Conservation (phyloP, 2,329 filamentous ascomycete species). For the Huntiella abstrusa region DNA sequence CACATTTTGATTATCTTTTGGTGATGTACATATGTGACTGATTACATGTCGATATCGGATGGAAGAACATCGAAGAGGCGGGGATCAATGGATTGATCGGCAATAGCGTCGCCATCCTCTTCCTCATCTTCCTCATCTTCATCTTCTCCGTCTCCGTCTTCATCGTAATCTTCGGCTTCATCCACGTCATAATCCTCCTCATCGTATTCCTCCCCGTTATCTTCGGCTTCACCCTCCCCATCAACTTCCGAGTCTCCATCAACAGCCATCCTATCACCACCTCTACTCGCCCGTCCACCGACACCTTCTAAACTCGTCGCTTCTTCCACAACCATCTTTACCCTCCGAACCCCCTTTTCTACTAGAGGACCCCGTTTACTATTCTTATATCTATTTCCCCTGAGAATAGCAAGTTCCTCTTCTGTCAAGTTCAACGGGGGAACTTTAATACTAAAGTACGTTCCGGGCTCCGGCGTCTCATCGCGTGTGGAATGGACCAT, state of each 20-base stretch:
- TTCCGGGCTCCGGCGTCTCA: slow-evolving; percentile 16
- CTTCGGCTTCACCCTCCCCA: slow-evolving; percentile 9
- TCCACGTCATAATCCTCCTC: slow-evolving; percentile 16
- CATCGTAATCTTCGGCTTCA: slow-evolving; percentile 14
- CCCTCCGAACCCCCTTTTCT: slow-evolving; percentile 13
- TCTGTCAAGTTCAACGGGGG: slow-evolving; percentile 22
- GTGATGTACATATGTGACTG: background rate
- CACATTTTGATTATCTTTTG: background rate
- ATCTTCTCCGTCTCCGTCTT: slow-evolving; percentile 14
- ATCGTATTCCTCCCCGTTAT: slow-evolving; percentile 13
- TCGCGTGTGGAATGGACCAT: slow-evolving; percentile 22
- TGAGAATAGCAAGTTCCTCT: slow-evolving; percentile 19
- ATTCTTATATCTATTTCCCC: slow-evolving; percentile 17
- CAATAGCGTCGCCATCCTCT: slow-evolving; percentile 7
- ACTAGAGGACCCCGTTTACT: slow-evolving; percentile 12
- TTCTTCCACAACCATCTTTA: slow-evolving; percentile 12
- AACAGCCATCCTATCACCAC: slow-evolving; percentile 6
- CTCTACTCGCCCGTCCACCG: background rate
- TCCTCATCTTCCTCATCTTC: slow-evolving; percentile 13
- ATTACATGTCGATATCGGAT: background rate
- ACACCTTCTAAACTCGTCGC: slow-evolving; percentile 1
- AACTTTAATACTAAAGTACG: slow-evolving; percentile 20
- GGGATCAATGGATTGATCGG: slow-evolving; percentile 5
- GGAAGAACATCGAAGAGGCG: slow-evolving; percentile 4
- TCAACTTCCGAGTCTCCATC: slow-evolving; percentile 6